Percentiles rank a stretch among this genome's conserved stretches.
Conservation (phyloP, 2,329 filamentous ascomycete species). For the Paraphaeosphaeria sporulosa region DNA sequence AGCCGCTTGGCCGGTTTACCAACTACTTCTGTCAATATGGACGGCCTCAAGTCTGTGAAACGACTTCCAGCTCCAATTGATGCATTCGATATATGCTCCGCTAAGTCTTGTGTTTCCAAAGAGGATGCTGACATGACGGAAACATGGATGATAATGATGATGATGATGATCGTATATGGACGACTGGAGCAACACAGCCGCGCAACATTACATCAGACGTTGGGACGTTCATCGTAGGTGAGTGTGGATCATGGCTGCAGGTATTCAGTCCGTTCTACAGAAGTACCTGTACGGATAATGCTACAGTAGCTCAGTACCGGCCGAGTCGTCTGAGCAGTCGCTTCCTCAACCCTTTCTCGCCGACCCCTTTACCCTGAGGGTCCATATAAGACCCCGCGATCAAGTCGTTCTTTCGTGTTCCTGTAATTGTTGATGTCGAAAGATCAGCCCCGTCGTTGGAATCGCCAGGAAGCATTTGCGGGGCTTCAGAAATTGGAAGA, state of each 20-base stretch:
- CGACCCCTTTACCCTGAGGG: neutral
- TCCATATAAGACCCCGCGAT: conserved; percentile 1
- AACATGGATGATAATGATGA: neutral
- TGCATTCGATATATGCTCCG: conserved; percentile 7
- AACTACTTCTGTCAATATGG: conserved; percentile 1
- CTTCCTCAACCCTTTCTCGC: neutral
- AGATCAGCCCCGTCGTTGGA: neutral
- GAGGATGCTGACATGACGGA: neutral
- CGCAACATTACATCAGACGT: neutral
- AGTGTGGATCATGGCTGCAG: neutral
- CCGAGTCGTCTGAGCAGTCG: neutral
- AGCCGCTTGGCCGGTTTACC: neutral
- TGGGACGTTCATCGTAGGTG: neutral
- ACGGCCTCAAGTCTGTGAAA: conserved; percentile 1
- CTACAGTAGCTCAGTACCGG: neutral
- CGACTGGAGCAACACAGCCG: neutral
- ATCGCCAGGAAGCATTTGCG: neutral
- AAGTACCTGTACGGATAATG: neutral
- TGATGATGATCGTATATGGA: neutral
- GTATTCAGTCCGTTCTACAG: neutral
- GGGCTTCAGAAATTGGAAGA: neutral
- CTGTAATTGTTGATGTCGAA: neutral
- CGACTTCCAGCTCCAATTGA: conserved; percentile 15
- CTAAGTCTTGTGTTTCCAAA: neutral
- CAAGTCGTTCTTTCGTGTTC: neutral